Evolutionary conservation across 2,329 filamentous ascomycete species (phyloP).

Genomic region (Camptophora hylomeconis): DNA sequence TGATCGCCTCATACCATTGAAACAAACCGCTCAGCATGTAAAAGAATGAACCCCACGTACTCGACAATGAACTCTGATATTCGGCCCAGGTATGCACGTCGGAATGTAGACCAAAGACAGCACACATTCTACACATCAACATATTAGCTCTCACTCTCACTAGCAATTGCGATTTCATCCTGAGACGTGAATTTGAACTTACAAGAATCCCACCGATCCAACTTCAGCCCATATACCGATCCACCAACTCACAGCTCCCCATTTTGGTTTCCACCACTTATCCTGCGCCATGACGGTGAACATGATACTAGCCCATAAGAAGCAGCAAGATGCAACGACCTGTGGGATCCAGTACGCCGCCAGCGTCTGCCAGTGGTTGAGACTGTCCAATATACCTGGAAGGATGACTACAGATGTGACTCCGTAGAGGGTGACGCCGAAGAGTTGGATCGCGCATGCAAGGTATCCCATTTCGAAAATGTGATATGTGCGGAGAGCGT

Average conservation of each 20-base stretch:
- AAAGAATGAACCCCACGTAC: constrained; percentile 3
- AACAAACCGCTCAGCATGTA: constrained; percentile 2
- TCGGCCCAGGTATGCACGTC: constrained; percentile 1
- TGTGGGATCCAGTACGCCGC: constrained; percentile 4
- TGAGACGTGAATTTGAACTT: too few relatives aligned
- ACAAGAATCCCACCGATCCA: constrained; percentile 4
- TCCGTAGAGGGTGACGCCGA: constrained; percentile 4
- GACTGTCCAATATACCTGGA: constrained; percentile 1
- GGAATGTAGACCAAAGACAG: constrained; percentile 1
- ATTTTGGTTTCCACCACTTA: constrained; percentile 1
- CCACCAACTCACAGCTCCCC: constrained; percentile 2
- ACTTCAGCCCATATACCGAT: constrained; percentile 2
- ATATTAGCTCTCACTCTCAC: neutral
- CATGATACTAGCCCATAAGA: constrained; percentile 4
- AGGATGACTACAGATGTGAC: constrained; percentile 1
- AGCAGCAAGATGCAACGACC: constrained; percentile 3
- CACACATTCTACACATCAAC: constrained; percentile 1
- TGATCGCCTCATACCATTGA: constrained; percentile 4
- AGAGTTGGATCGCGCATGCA: constrained; percentile 3
- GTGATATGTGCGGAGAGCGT: constrained; percentile 1
- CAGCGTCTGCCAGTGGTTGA: constrained; percentile 1
- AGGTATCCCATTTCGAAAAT: constrained; percentile 2
- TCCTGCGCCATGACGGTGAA: constrained; percentile 4
- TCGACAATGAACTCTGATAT: constrained; percentile 4
- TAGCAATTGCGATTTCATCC: neutral